phyloP scores from a whole-genome alignment of 148 eudicot species.

The Salicornia ramosissima region DNA sequence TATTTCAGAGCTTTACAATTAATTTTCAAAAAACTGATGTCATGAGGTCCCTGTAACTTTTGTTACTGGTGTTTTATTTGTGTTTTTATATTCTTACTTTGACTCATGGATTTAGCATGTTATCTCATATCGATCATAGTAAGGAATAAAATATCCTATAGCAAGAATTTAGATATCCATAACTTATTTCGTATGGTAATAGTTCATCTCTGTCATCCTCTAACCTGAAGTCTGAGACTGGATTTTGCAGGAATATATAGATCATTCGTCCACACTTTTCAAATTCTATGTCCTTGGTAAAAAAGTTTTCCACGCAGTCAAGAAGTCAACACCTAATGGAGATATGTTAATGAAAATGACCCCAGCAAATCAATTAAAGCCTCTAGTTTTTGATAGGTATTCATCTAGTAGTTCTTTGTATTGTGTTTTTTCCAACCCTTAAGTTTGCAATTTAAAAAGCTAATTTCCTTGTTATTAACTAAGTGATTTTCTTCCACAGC shows the following conservation, averaged over 20 bases:
- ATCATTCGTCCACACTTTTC: constrained; percentile 77
- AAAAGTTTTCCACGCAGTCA: constrained; percentile 67
- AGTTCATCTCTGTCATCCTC: neutral
- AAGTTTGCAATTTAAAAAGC: neutral
- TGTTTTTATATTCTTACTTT: neutral
- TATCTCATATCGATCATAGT: neutral
- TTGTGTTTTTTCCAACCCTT: neutral
- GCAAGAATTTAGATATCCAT: neutral
- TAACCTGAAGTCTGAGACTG: neutral
- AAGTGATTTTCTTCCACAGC: constrained; percentile 33
- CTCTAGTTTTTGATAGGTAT: constrained; percentile 84
- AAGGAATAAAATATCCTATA: neutral
- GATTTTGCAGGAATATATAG: constrained; percentile 79
- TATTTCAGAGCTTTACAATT: too few relatives aligned
- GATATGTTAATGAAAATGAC: constrained; percentile 45
- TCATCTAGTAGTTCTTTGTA: neutral
- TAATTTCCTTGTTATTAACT: neutral
- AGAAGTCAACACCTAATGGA: constrained; percentile 75
- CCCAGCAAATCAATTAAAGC: constrained; percentile 44
- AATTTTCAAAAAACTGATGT: too few relatives aligned
- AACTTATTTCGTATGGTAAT: neutral
- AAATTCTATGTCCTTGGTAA: constrained; percentile 81
- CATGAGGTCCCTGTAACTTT: too few relatives aligned
- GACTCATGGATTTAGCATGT: neutral
- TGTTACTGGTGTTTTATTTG: too few relatives aligned